Percentiles rank a stretch among this genome's conserved stretches.
Conservation (phyloP, 2,329 filamentous ascomycete genomes). For the Ophiosphaerella korrae region DNA sequence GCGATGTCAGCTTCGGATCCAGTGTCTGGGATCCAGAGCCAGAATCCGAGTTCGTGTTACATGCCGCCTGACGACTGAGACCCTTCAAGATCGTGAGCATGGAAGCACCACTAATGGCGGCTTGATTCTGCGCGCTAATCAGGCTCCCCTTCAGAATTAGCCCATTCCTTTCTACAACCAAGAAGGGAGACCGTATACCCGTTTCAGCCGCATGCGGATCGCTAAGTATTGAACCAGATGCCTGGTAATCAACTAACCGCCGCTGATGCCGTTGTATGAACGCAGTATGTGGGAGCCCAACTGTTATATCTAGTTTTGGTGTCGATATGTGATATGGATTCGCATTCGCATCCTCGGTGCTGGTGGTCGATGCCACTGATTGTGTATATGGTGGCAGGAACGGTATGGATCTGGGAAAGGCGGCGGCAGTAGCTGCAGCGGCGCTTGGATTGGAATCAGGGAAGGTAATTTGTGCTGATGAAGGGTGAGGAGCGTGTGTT, state of each 20-base stretch:
- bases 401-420: slow-evolving; percentile 15
- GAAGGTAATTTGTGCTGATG: slow-evolving; percentile 9
- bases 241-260: slow-evolving; percentile 14
- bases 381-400: slow-evolving; percentile 17
- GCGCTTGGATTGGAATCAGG: slow-evolving; percentile 11
- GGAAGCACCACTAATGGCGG: slow-evolving; percentile 18
- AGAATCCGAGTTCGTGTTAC: not conserved
- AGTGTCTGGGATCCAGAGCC: no score
- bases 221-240: slow-evolving; percentile 13
- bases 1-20: no score
- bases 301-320: slow-evolving; percentile 22
- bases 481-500: slow-evolving; percentile 3
- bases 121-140: slow-evolving; percentile 25
- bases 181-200: slow-evolving; percentile 22
- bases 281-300: slow-evolving; percentile 16
- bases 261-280: slow-evolving; percentile 10
- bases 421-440: slow-evolving; percentile 2
- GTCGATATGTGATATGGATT: slow-evolving; percentile 23
- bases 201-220: slow-evolving; percentile 22
- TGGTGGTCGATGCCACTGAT: slow-evolving; percentile 19
- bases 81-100: slow-evolving; percentile 19
- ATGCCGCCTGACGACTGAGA: slow-evolving; percentile 11
- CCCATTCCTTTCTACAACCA: slow-evolving; percentile 21
- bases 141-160: slow-evolving; percentile 17
- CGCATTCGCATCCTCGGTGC: slow-evolving; percentile 20